Base-by-base conservation (phyloP, 2,329 filamentous ascomycete genomes). In the Gliomastix tumulicola region DNA sequence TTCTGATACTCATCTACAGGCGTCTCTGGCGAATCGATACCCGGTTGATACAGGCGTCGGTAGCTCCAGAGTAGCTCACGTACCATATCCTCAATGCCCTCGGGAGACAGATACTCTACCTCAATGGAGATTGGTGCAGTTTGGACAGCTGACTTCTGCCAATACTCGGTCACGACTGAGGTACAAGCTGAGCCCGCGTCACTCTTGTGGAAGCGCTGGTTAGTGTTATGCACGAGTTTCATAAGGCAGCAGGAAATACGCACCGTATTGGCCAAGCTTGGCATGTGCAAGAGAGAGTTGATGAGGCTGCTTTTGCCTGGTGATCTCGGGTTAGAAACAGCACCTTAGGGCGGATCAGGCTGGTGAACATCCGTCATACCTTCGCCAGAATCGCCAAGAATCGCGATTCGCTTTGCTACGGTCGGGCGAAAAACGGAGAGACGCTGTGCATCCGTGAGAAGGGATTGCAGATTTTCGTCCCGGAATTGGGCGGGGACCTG, bases 141-240 rank as follows among this genome's bases (percentile, higher is more conserved):
- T 21, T 60, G 51, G 1, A 44, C 28, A 7, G 21, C 33, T 23
- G 32, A 43, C 36, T 51, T 55, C 28, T 55, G 54, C 8, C 50
- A 43, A 41, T 59, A 61, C 32, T 60, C 56, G 11, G 53, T 60
- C 7, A 57, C 51, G 6, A 60, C 48, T 1, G 54, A 53, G 11
- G 57, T 61, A 21, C 55, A 59, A 13, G 56, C 54, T 2, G 49
- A 50, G 17, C 56, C 56, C 15, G 49, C 50, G 21, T 58, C 56
- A n/a, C 45, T 41, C 47, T 51, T 7, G 18, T 17, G n/a, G 18
- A 23, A n/a, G 12, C 7, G 11, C 12, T 9, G 20, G 18, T 33
- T 12, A 21, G n/a, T 21, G n/a, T 10, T 21, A 20, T n/a, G n/a
- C n/a, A n/a, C n/a, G n/a, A n/a, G n/a, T n/a, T n/a, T n/a, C n/a